These are phyloP conservation scores for Pseudopyricularia cyperi DNA, from an alignment of 2,329 filamentous ascomycete species.

Conservation along the genomic window DNA sequence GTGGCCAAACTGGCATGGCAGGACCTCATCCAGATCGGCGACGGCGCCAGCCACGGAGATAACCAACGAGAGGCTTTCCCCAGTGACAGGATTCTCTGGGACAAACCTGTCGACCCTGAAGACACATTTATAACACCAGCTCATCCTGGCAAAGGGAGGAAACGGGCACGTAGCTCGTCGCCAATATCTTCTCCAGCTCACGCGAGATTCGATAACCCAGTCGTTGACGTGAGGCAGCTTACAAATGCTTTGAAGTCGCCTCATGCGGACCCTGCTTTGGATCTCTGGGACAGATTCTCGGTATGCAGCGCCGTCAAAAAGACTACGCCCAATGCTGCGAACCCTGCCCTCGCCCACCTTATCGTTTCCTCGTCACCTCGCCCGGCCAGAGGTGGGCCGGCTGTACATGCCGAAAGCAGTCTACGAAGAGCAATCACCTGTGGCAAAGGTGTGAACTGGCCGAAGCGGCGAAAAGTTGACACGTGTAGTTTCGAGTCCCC, in stretches of 20 bases:
- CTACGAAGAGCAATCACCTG: constrained; percentile 57
- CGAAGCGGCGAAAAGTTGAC: constrained; percentile 53
- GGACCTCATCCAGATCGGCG: constrained; percentile 38
- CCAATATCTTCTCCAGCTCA: constrained; percentile 53
- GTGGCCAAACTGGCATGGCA: constrained; percentile 41
- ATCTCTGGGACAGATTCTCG: constrained; percentile 68
- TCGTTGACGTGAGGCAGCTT: constrained; percentile 45
- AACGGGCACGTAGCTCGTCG: constrained; percentile 63
- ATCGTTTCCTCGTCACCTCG: constrained; percentile 61
- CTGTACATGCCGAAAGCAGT: constrained; percentile 27
- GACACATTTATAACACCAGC: constrained; percentile 32
- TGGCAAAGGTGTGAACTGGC: constrained; percentile 46
- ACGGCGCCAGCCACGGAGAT: constrained; percentile 19
- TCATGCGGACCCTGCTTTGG: constrained; percentile 57
- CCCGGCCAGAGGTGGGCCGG: constrained; percentile 28
- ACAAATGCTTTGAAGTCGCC: constrained; percentile 50
- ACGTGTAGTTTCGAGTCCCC: constrained; percentile 25
- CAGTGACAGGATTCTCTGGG: constrained; percentile 49
- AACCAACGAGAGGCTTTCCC: constrained; percentile 38
- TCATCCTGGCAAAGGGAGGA: constrained; percentile 39
- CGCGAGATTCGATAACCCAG: constrained; percentile 27
- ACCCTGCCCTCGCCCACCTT: constrained; percentile 49
- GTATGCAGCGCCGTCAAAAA: constrained; percentile 31
- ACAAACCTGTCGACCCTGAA: constrained; percentile 30
- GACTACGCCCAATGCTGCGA: constrained; percentile 30